Evolutionary conservation across 2,329 filamentous ascomycete genomes (phyloP), one percentile per base, ranked within the genome.

Genomic region (Exophiala xenobiotica): DNA sequence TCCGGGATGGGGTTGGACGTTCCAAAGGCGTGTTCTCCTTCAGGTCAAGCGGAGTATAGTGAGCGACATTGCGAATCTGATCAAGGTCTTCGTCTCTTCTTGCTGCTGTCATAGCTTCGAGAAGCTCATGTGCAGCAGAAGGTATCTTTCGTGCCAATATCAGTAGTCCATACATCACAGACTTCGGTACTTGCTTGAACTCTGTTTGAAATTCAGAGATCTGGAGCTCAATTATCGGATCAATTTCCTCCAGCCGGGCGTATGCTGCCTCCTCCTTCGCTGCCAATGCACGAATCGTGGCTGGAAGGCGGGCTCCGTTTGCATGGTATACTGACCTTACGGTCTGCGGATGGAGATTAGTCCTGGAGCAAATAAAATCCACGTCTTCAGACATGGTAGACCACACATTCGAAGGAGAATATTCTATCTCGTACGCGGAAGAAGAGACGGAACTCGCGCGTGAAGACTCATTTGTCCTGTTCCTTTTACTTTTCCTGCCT

Each of bases 251-350:
- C 4, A 66, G 51, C 8, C 61, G 45, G 23, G 67, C 65, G 38
- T 72, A 67, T 11, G 68, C 66, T 2, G 74, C 68, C 14, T 74
- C 72, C 40, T 77, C 67, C 4, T 73, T 68, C 23, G 73, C 70
- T 9, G 82, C 72, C 3, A 87, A 68, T 1, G 73, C 74, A 12
- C 71, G 65, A 22, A 87, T 80, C 0, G 83, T 83, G 3, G 69
- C 67, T 9, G 76, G 64, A 1, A 83, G 61, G 6, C 80, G 83
- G 2, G 78, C 79, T 11, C 78, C 76, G 50, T 80, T 78, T 7
- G 71, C 65, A 64, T 86, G 78, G 61, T 87, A 87, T 1, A 79
- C 62, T 0, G 82, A 83, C 1, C 74, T 70, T 2, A 85, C 74
- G 0, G 68, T 66, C 23, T 74, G 68, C 23, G 69, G 68, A 2